phyloP scores from a whole-genome alignment of 352 stramenopile species.

The Pythium biforme region DNA sequence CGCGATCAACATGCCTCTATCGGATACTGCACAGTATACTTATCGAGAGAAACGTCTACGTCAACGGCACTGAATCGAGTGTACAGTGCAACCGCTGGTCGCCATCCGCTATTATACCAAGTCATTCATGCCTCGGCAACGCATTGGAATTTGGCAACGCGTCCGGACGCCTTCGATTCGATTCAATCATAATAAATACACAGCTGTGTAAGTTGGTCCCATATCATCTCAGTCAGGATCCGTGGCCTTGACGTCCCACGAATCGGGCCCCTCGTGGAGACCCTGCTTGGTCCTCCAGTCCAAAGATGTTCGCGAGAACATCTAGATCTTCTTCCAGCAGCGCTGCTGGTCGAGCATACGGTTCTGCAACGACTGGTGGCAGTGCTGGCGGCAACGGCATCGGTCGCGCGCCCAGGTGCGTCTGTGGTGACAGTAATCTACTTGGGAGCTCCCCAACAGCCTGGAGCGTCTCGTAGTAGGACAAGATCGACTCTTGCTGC shows the following conservation, averaged over 20 bases:
- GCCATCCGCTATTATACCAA: neutral
- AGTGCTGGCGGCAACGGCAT: neutral
- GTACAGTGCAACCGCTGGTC: neutral
- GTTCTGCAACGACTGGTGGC: constrained; percentile 5
- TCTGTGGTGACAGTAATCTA: neutral
- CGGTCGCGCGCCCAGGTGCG: neutral
- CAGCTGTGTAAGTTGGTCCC: neutral
- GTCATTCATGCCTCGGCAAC: too few relatives aligned
- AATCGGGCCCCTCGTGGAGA: too few relatives aligned
- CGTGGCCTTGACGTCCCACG: too few relatives aligned
- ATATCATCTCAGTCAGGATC: neutral
- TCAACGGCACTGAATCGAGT: too few relatives aligned
- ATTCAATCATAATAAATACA: neutral
- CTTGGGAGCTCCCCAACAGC: neutral
- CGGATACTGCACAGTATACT: too few relatives aligned
- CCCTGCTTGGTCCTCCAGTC: neutral
- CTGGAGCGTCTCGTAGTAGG: constrained; percentile 23
- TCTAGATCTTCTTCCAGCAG: constrained; percentile 26
- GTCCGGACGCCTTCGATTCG: too few relatives aligned
- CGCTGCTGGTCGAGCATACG: constrained; percentile 1
- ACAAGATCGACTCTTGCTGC: constrained; percentile 20
- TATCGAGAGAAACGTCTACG: constrained; percentile 1
- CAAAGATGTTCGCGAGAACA: constrained; percentile 22
- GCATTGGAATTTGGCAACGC: too few relatives aligned
- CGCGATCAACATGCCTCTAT: too few relatives aligned